phyloP scores from a whole-genome alignment of 148 eudicot genomes.

The Diospyros lotus region DNA sequence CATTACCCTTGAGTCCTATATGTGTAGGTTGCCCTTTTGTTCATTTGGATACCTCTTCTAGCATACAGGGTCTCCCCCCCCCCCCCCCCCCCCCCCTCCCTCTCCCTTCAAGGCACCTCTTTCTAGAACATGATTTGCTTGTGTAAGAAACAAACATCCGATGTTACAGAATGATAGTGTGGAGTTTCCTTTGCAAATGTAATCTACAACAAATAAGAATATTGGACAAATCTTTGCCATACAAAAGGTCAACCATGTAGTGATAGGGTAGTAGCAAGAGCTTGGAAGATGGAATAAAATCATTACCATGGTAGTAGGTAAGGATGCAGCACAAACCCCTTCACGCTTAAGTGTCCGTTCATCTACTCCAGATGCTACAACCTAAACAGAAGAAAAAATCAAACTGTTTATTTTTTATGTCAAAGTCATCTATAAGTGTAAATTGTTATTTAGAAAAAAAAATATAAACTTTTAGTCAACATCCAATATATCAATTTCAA shows the following conservation, averaged over 20 bases:
- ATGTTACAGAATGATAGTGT: background rate
- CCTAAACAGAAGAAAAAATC: conserved; percentile 31
- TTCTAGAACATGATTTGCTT: too few relatives aligned
- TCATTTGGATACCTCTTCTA: too few relatives aligned
- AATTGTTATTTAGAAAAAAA: background rate
- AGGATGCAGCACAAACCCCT: conserved; percentile 98
- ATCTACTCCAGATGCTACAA: conserved; percentile 95
- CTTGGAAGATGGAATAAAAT: background rate
- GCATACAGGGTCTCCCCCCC: too few relatives aligned
- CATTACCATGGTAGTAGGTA: conserved; percentile 93
- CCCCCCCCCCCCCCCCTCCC: too few relatives aligned
- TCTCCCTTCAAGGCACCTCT: too few relatives aligned
- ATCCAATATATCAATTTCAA: too few relatives aligned
- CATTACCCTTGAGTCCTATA: too few relatives aligned
- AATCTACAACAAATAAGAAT: background rate
- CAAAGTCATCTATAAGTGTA: background rate
- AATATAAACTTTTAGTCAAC: background rate
- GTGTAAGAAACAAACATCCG: too few relatives aligned
- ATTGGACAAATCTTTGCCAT: background rate
- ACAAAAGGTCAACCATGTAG: background rate
- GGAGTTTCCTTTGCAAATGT: background rate
- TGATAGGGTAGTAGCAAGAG: conserved; percentile 4
- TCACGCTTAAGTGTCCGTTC: conserved; percentile 95
- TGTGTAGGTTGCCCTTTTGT: too few relatives aligned
- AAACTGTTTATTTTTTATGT: background rate